Conservation (phyloP, 257 asterid genomes). For the Solanum lycopersicoides region DNA sequence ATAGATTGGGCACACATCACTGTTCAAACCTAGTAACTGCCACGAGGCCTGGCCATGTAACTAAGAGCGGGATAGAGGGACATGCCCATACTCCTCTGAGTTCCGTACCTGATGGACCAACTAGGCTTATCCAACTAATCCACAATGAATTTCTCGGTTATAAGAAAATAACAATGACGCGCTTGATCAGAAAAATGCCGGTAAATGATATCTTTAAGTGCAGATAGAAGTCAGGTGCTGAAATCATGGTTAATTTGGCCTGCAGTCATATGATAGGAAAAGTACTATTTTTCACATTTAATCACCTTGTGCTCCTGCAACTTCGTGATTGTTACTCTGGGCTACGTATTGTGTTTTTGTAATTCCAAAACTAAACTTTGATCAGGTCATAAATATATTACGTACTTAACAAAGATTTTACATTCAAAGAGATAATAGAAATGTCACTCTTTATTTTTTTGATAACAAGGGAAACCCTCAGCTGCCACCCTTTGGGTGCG, state of each 20-base stretch:
- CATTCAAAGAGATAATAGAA: not conserved
- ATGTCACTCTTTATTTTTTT: not conserved
- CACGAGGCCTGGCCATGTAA: not conserved
- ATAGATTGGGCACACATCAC: not conserved
- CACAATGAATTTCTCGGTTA: not conserved
- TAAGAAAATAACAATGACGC: not conserved
- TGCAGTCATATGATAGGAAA: not conserved
- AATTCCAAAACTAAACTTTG: not conserved
- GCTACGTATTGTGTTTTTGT: not conserved
- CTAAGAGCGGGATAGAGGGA: not conserved
- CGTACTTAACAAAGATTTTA: not conserved
- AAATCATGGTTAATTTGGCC: not conserved
- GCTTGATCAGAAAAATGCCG: not conserved
- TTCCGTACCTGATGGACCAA: not conserved
- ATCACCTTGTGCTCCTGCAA: not conserved
- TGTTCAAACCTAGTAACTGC: not conserved
- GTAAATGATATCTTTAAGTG: not conserved
- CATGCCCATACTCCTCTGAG: not conserved
- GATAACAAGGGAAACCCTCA: too few species aligned
- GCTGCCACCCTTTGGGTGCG: too few species aligned
- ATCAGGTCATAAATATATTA: not conserved
- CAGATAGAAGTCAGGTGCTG: not conserved
- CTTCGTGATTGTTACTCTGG: not conserved
- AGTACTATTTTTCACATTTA: not conserved
- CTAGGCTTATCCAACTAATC: not conserved